Percentiles rank a stretch among this genome's conserved stretches.
These are phyloP conservation scores for Tremellales sp. DNA, from an alignment of 1,284 basidiomycete species.

Conservation along the genomic window DNA sequence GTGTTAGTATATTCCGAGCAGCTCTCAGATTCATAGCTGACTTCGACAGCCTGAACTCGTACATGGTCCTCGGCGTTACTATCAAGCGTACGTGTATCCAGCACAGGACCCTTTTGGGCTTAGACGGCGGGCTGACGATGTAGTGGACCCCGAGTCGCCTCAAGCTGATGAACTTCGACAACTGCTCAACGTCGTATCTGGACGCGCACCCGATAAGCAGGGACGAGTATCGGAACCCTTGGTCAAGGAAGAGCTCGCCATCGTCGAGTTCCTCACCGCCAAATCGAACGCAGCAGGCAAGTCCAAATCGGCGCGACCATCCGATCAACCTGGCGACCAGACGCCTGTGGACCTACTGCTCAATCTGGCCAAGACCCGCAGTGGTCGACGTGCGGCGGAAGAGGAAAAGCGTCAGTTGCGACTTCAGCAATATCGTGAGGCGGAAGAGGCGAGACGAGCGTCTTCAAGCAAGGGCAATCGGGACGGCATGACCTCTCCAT, in stretches of 20 bases:
- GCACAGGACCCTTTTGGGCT: slow-evolving; percentile 1
- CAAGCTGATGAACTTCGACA: slow-evolving; percentile 49
- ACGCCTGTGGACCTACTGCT: slow-evolving; percentile 44
- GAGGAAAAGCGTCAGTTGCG: slow-evolving; percentile 43
- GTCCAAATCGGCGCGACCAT: slow-evolving; percentile 7
- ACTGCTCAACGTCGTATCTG: slow-evolving; percentile 49
- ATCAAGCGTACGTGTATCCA: slow-evolving; percentile 50
- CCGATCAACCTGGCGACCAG: slow-evolving; percentile 27
- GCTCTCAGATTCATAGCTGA: neutral
- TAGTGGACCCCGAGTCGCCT: slow-evolving; percentile 47
- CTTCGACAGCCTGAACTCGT: slow-evolving; percentile 44
- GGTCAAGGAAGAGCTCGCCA: slow-evolving; percentile 50
- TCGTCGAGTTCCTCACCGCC: slow-evolving; percentile 49
- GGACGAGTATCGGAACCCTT: slow-evolving; percentile 48
- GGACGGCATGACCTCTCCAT: slow-evolving; percentile 24
- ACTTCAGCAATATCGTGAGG: slow-evolving; percentile 41
- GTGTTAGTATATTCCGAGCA: slow-evolving; percentile 25
- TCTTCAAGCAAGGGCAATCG: slow-evolving; percentile 7
- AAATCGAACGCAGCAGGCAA: slow-evolving; percentile 25
- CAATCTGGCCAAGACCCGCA: slow-evolving; percentile 43
- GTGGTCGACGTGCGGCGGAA: slow-evolving; percentile 42
- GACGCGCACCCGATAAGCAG: slow-evolving; percentile 44
- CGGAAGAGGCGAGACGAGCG: slow-evolving; percentile 32
- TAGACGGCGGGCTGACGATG: slow-evolving; percentile 1
- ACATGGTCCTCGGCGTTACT: slow-evolving; percentile 49